Base-by-base conservation (phyloP, 164 flowering plant species). In the Berberis thunbergii region DNA sequence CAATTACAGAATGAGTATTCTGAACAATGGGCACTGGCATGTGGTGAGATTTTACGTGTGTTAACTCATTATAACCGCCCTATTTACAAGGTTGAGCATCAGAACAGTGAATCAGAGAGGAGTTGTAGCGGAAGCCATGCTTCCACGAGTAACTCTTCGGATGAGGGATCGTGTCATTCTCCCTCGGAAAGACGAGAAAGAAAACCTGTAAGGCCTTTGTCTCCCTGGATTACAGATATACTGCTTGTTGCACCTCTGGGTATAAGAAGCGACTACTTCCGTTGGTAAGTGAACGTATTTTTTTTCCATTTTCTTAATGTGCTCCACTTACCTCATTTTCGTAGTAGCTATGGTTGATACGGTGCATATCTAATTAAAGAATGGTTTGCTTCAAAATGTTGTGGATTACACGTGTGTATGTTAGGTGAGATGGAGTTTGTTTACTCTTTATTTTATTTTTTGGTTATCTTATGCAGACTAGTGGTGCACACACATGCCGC, bases 141-240 rank as follows among this genome's bases (percentile, higher is more conserved):
- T 64, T 72, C 97, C 41, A 80, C 83, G 7, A 88, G 94, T 73
- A 66, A 67, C 26, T 71, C 83, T 12, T 26, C 12, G 13, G 78
- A 66, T 44, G 71, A 61, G 38, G 79, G 74, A 75, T 65, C 80
- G 48, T 54, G 67, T 70, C 60, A 73, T 54, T 58, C 67, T 46
- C 67, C 80, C 48, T 57, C 63, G 64, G 69, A 55, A 49, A 87
- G 80, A 57, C 83, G 68, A 45, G 98, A 93, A 71, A 85, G 81
- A 78, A 93, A 82, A 72, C 87, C 98, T 41, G 57, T 79, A 65
- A 77, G 98, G 81, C 97, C 94, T 60, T 69, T 93, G 72, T 86
- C 98, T 67, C 94, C 94, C 41, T 93, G 98, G 98, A 88, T 93
- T 58, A 86, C 96, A 64, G 98, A 93, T 74, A 86, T 93, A 73